Evolutionary conservation across 2,329 filamentous ascomycete species (phyloP).

Genomic region (Myriangium duriaei): DNA sequence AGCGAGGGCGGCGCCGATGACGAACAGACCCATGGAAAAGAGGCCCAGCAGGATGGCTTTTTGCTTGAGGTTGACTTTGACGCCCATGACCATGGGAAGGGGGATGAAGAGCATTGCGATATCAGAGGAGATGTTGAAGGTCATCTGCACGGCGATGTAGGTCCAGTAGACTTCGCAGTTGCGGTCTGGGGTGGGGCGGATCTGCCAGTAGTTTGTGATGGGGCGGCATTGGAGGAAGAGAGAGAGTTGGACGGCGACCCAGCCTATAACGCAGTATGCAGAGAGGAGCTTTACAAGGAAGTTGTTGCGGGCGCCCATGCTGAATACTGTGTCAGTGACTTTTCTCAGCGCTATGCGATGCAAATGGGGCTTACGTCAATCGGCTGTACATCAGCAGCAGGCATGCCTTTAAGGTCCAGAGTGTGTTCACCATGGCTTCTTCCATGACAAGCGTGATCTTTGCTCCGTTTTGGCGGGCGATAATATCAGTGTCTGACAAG

Average conservation of each 20-base stretch:
- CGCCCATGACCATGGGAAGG: conserved; percentile 40
- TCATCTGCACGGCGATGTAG: conserved; percentile 47
- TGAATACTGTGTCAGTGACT: not conserved
- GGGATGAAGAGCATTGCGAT: conserved; percentile 47
- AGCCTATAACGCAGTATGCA: conserved; percentile 36
- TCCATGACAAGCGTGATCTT: conserved; percentile 35
- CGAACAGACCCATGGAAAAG: conserved; percentile 40
- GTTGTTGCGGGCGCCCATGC: conserved; percentile 22
- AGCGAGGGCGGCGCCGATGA: conserved; percentile 35
- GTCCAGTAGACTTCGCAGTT: conserved; percentile 25
- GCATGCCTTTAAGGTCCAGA: conserved; percentile 45
- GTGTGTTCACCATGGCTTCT: conserved; percentile 44
- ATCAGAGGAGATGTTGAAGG: conserved; percentile 49
- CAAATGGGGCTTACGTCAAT: conserved; percentile 8
- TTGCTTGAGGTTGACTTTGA: conserved; percentile 38
- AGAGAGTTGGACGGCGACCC: conserved; percentile 40
- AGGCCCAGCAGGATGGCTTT: conserved; percentile 40
- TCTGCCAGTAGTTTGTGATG: conserved; percentile 42
- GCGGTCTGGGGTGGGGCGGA: conserved; percentile 11
- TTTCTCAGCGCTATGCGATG: too few relatives aligned
- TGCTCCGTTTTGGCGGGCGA: conserved; percentile 28
- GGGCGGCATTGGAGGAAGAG: conserved; percentile 44
- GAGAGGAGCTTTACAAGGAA: conserved; percentile 38
- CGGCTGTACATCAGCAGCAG: conserved; percentile 46
- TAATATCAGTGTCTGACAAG: conserved; percentile 26